Evolutionary conservation across 495 filamentous ascomycete genomes (phyloP).

Genomic region (Aspergillus baeticus): DNA sequence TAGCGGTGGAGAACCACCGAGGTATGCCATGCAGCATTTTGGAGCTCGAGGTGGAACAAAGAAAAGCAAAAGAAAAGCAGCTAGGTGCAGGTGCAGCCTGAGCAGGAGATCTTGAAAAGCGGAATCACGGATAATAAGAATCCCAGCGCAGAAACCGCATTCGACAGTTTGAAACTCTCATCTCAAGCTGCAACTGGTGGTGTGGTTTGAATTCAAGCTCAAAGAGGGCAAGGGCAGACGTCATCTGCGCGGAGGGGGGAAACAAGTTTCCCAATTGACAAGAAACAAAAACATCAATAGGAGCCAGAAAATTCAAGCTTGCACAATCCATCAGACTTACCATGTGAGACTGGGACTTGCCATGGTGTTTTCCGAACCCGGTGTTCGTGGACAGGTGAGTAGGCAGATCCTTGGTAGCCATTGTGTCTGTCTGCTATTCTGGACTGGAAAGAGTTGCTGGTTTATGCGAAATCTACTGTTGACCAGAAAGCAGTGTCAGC

Average conservation of each 20-base stretch:
- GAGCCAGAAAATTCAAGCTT: neutral
- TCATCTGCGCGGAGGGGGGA: neutral
- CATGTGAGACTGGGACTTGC: constrained; percentile 94
- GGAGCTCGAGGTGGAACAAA: neutral
- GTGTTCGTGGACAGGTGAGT: constrained; percentile 63
- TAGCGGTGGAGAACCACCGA: neutral
- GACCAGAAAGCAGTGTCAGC: neutral
- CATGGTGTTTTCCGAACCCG: constrained; percentile 77
- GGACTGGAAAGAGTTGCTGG: constrained; percentile 6
- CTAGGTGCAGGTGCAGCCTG: neutral
- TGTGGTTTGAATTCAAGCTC: neutral
- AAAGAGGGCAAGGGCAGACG: neutral
- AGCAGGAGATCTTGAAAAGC: neutral
- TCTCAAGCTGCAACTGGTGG: neutral
- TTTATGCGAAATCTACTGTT: constrained; percentile 3
- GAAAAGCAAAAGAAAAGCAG: neutral
- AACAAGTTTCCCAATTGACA: neutral
- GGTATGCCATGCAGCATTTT: neutral
- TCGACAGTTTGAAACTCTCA: neutral
- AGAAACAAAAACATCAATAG: neutral
- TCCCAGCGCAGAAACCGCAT: neutral
- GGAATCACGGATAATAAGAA: neutral
- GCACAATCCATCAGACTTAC: constrained; percentile 56
- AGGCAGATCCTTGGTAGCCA: constrained; percentile 73
- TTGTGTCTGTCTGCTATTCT: constrained; percentile 44